These are phyloP conservation scores for Euphorbia lathyris DNA, from an alignment of 345 rosid species.

Conservation along the genomic window DNA sequence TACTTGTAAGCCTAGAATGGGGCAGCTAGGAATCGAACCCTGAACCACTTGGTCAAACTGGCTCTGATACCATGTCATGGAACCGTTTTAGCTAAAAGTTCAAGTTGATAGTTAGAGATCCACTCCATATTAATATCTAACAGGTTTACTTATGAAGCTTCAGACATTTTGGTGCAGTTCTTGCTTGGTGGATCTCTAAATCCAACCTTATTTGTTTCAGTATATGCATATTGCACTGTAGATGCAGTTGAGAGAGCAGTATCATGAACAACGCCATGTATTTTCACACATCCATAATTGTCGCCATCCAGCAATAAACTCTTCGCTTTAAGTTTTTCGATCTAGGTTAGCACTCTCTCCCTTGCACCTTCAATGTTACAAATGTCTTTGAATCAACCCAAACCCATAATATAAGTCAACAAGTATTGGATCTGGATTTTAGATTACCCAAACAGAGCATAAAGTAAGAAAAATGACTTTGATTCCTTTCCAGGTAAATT, in stretches of 20 bases:
- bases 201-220: neutral
- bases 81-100: too few relatives aligned
- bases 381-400: neutral
- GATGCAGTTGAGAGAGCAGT: neutral
- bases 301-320: neutral
- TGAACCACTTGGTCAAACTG: too few relatives aligned
- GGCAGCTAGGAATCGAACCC: too few relatives aligned
- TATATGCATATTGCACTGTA: neutral
- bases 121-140: too few relatives aligned
- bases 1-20: too few relatives aligned
- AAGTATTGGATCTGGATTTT: neutral
- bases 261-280: neutral
- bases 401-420: neutral
- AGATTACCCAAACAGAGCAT: neutral
- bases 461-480: slow-evolving; percentile 21
- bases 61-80: too few relatives aligned
- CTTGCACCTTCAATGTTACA: neutral
- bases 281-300: neutral
- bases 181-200: neutral
- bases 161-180: neutral
- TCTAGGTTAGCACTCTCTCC: neutral
- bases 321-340: neutral
- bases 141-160: too few relatives aligned
- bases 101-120: too few relatives aligned
- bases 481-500: slow-evolving; percentile 23